A percentile compares a stretch with the other conserved stretches of the same genome.
These are phyloP conservation scores for Gentiana macrophylla DNA, from an alignment of 257 asterid genomes.

Conservation along the genomic window DNA sequence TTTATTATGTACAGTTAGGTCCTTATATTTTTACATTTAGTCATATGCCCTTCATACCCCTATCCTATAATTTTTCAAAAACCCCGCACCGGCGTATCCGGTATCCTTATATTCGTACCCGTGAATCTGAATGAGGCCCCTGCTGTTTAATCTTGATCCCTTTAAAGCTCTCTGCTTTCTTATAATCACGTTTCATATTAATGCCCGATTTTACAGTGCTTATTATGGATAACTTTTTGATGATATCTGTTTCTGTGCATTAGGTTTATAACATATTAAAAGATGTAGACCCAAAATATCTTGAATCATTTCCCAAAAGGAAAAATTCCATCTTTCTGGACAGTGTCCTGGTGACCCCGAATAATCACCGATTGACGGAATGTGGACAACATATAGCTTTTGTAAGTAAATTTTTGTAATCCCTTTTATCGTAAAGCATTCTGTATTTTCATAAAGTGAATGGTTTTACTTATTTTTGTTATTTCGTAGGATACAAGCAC, in stretches of 20 bases:
- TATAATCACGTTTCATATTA: slow-evolving; percentile 7
- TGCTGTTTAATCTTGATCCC: background rate
- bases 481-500: slow-evolving; percentile 63
- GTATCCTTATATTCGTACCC: too few species aligned
- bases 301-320: slow-evolving; percentile 37
- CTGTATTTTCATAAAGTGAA: slow-evolving; percentile 5
- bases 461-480: slow-evolving; percentile 13
- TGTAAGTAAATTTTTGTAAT: slow-evolving; percentile 36
- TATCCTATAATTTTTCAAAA: too few species aligned
- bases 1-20: too few species aligned
- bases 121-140: background rate
- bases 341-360: slow-evolving; percentile 77
- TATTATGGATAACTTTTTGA: slow-evolving; percentile 8
- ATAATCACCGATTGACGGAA: slow-evolving; percentile 81
- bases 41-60: too few species aligned
- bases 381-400: slow-evolving; percentile 55
- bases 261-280: slow-evolving; percentile 71
- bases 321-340: slow-evolving; percentile 56
- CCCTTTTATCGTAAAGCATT: background rate
- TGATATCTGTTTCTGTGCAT: slow-evolving; percentile 8
- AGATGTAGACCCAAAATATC: slow-evolving; percentile 42
- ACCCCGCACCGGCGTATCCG: too few species aligned
- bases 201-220: background rate
- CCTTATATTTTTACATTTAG: too few species aligned
- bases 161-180: background rate